Evolutionary conservation across 306 rosid species (phyloP).

Genomic region (Hylodesmum podocarpum): DNA sequence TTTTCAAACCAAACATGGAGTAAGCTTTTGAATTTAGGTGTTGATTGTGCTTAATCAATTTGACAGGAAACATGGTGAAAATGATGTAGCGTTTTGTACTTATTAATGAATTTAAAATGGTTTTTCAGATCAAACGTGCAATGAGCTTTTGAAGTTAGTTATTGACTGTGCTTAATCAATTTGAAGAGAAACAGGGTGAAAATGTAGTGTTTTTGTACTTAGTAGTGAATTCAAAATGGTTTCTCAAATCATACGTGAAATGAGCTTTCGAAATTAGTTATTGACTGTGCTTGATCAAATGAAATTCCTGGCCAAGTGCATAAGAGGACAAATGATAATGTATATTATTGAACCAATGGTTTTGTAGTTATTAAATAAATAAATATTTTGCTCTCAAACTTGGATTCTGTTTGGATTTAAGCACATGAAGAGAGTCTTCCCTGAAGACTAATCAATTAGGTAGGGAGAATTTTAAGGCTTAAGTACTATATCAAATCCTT

Average conservation of each 20-base stretch:
- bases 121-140: background rate
- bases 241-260: background rate
- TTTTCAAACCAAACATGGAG: background rate
- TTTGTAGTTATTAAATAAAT: background rate
- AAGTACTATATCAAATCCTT: too few relatives aligned
- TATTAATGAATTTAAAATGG: background rate
- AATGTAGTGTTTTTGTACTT: too few relatives aligned
- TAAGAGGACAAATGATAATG: slow-evolving; percentile 2
- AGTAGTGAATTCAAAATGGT: too few relatives aligned
- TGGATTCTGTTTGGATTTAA: background rate
- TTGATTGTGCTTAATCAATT: too few relatives aligned
- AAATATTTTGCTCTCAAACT: background rate
- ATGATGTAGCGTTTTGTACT: background rate
- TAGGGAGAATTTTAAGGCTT: too few relatives aligned
- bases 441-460: too few relatives aligned
- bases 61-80: background rate
- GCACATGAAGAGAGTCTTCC: too few relatives aligned
- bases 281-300: background rate
- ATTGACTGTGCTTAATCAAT: too few relatives aligned
- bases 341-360: background rate
- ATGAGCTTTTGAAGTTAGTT: background rate
- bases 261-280: background rate
- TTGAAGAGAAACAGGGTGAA: background rate
- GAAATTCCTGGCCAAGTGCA: background rate
- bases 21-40: too few relatives aligned